A percentile compares a stretch with the other conserved stretches of the same genome.
These are phyloP conservation scores for Fomitopsis schrenkii DNA, from an alignment of 1,284 basidiomycete genomes.

Conservation along the genomic window DNA sequence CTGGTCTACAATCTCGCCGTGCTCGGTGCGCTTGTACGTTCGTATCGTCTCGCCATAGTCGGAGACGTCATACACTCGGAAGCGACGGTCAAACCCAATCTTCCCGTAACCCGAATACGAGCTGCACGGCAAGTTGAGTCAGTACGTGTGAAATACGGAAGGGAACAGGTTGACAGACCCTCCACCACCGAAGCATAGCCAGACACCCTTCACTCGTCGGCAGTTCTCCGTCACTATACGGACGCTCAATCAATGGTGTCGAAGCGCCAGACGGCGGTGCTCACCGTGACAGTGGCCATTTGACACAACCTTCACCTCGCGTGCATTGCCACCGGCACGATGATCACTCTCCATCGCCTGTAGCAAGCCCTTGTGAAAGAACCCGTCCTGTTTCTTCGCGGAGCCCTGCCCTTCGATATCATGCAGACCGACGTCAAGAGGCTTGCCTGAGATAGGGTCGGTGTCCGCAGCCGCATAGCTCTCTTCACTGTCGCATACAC, in stretches of 20 bases:
- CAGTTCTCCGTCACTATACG: conserved; percentile 81
- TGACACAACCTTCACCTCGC: conserved; percentile 79
- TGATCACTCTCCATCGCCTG: conserved; percentile 63
- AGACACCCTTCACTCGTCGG: conserved; percentile 76
- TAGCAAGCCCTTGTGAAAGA: conserved; percentile 78
- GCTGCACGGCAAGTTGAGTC: conserved; percentile 29
- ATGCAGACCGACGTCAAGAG: conserved; percentile 64
- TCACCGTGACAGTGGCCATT: conserved; percentile 85
- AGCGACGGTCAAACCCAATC: conserved; percentile 83
- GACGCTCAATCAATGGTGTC: background rate
- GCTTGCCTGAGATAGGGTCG: conserved; percentile 49
- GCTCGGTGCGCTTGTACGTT: conserved; percentile 86
- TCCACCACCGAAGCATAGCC: conserved; percentile 95
- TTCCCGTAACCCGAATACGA: conserved; percentile 86
- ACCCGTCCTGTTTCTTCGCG: conserved; percentile 71
- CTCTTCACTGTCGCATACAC: conserved; percentile 37
- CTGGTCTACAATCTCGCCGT: conserved; percentile 66
- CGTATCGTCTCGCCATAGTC: conserved; percentile 87
- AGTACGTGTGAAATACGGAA: background rate
- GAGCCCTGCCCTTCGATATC: conserved; percentile 59
- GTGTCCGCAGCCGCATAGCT: conserved; percentile 55
- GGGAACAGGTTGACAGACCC: conserved; percentile 42
- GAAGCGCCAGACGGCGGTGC: conserved; percentile 17
- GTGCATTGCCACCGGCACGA: conserved; percentile 41
- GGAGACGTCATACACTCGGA: conserved; percentile 81